Base-by-base conservation (phyloP, 345 rosid genomes). In the Adansonia digitata region DNA sequence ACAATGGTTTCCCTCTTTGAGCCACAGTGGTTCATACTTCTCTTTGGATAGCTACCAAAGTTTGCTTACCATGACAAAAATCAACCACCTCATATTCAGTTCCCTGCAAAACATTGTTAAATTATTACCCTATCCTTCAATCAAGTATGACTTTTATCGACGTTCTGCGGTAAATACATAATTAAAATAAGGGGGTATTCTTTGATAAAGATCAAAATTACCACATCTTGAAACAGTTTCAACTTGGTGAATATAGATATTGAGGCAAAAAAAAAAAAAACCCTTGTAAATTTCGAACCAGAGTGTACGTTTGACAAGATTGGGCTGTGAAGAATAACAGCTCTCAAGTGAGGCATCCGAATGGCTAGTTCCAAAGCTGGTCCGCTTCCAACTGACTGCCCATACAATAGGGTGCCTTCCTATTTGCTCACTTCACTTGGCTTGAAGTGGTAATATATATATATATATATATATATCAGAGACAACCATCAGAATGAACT, bases 201-300 rank as follows among this genome's bases (percentile, higher is more conserved):
- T 39, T 18, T 22, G 37, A 14, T 35, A 31, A 31, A 39, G 22
- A 48, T n/a, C n/a, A n/a, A n/a, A n/a, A n/a, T n/a, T n/a, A n/a
- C n/a, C n/a, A n/a, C n/a, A n/a, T n/a, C n/a, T n/a, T n/a, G n/a
- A n/a, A n/a, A n/a, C n/a, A n/a, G n/a, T n/a, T n/a, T n/a, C n/a
- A 11, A 7, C 15, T 29, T 14, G 40, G 46, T 22, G 13, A 27
- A n/a, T n/a, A 55, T n/a, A 39, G 46, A 68, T 37, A 42, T n/a
- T 4, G 34, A 42, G 35, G 13, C 22, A 43, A 39, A 5, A 43
- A 43, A 71, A 93, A n/a, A n/a, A n/a, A n/a, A n/a, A n/a, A n/a
- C n/a, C 98, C 97, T 93, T 89, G 79, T 82, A 93, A 68, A 91
- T 93, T 86, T 93, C 94, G 56, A 91, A 93, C 89, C 92, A 87